Percentiles rank a stretch among this genome's conserved stretches.
phyloP scores from a whole-genome alignment of 805 yeast species.

The Zygoascus bituminiphila region DNA sequence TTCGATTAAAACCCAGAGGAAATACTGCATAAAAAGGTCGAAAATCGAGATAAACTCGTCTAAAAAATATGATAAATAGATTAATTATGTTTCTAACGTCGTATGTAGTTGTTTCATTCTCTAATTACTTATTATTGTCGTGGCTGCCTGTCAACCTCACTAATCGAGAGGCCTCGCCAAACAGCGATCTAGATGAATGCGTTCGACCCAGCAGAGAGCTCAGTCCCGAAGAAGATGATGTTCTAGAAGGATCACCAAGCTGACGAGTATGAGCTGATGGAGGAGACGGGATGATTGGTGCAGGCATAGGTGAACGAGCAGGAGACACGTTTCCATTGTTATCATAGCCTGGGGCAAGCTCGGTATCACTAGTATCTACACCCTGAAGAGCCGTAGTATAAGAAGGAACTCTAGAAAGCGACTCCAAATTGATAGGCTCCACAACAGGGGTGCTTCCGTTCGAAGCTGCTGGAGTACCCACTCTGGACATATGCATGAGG shows the following conservation, averaged over 20 bases:
- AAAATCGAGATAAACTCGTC: too few species aligned
- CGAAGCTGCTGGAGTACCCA: constrained; percentile 9
- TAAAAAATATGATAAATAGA: neutral
- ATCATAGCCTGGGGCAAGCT: constrained; percentile 56
- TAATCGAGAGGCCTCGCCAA: constrained; percentile 16
- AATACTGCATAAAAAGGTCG: too few species aligned
- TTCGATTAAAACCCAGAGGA: too few species aligned
- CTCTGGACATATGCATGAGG: constrained; percentile 11
- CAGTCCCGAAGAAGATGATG: constrained; percentile 8
- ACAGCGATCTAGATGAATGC: constrained; percentile 16
- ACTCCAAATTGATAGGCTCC: constrained; percentile 24
- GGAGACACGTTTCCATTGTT: constrained; percentile 1
- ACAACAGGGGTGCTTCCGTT: constrained; percentile 1
- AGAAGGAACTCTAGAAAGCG: constrained; percentile 70
- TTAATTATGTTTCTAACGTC: neutral
- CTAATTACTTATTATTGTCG: neutral
- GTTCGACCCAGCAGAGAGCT: constrained; percentile 10
- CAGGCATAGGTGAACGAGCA: neutral
- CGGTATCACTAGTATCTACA: constrained; percentile 38
- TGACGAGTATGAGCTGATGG: neutral
- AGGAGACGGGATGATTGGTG: neutral
- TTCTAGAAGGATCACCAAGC: constrained; percentile 4
- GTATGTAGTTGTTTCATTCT: neutral
- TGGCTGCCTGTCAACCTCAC: constrained; percentile 12
- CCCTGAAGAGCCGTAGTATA: constrained; percentile 69